Base-by-base conservation (phyloP, 352 stramenopile genomes). In the Paralagenidium karlingii region DNA sequence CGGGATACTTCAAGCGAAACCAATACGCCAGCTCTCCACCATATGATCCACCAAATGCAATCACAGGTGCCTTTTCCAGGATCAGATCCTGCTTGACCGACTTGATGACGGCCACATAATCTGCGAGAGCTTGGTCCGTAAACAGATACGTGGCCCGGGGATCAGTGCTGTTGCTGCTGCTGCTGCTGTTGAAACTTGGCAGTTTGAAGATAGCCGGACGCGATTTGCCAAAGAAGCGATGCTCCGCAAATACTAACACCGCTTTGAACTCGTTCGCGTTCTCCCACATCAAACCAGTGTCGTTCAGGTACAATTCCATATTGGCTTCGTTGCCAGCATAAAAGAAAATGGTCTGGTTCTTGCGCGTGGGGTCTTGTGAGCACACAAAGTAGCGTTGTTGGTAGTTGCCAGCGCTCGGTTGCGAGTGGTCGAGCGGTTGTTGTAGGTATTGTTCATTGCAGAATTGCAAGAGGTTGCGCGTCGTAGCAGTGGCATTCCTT, bases 61-160 rank as follows among this genome's bases (percentile, higher is more conserved):
- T 68, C 8, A 82, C 66, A 0, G 63, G 61, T 2, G 40, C 54
- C 5, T 58, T 20, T 5, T 70, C 46, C 15, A 76, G 74, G 10
- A 68, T 55, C 29, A 63, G 30, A 12, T 75, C 44, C 9, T 29
- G 9, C 43, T 81, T 75, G 15, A 87, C 34, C 12, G 43, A 18
- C n/a, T 68, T 37, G 7, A 89, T 49, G 8, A 89, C 43, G 44
- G 66, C 54, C 0, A 68, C 61, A 45, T 73, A 86, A 49, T 94
- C 82, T 0, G 70, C 76, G 2, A 94, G 47, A n/a, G 67, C 55
- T 50, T 98, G 90, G 13, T 94, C 80, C 25, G 89, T 74, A 24
- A 63, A 89, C 11, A 92, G 60, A 42, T 90, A 96, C 1, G 80
- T 62, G 2, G 32, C 37, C 38, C 68, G 68, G 16, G 53, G 57